These are phyloP conservation scores for Penstemon eatonii DNA, from an alignment of 257 asterid species.

Conservation along the genomic window DNA sequence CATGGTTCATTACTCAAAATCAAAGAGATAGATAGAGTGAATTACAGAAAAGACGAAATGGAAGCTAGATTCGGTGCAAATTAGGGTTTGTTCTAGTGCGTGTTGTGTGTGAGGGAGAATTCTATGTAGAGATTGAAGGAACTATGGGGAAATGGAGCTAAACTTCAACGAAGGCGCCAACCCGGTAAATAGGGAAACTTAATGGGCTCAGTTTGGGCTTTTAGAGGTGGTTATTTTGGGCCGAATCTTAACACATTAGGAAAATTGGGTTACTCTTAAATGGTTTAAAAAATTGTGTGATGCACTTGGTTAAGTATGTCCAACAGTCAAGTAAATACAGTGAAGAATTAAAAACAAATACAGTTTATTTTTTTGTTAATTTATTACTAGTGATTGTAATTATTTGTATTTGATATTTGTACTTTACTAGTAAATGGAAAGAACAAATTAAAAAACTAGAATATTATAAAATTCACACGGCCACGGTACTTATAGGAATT, in stretches of 20 bases:
- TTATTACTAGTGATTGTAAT: too few relatives aligned
- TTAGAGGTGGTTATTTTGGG: neutral
- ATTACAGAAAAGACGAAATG: constrained; percentile 29
- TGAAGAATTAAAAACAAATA: too few relatives aligned
- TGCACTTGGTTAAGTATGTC: too few relatives aligned
- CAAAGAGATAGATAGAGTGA: constrained; percentile 14
- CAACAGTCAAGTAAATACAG: too few relatives aligned
- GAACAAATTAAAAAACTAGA: too few relatives aligned
- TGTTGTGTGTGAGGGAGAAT: constrained; percentile 8
- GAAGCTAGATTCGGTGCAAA: neutral
- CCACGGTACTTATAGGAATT: too few relatives aligned
- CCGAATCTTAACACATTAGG: neutral
- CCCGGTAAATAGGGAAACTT: constrained; percentile 30
- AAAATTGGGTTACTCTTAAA: too few relatives aligned
- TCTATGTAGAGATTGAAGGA: neutral
- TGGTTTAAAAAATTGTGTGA: too few relatives aligned
- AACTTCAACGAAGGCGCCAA: constrained; percentile 42
- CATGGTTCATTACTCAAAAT: constrained; percentile 18
- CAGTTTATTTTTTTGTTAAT: too few relatives aligned
- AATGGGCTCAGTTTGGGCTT: constrained; percentile 23
- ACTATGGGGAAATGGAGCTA: constrained; percentile 3
- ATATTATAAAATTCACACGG: too few relatives aligned
- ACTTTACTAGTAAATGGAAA: too few relatives aligned
- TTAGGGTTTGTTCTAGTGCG: constrained; percentile 31
- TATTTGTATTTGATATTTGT: too few relatives aligned